Evolutionary conservation across 805 yeast species (phyloP).

Genomic region (Wickerhamiella occidentalis): DNA sequence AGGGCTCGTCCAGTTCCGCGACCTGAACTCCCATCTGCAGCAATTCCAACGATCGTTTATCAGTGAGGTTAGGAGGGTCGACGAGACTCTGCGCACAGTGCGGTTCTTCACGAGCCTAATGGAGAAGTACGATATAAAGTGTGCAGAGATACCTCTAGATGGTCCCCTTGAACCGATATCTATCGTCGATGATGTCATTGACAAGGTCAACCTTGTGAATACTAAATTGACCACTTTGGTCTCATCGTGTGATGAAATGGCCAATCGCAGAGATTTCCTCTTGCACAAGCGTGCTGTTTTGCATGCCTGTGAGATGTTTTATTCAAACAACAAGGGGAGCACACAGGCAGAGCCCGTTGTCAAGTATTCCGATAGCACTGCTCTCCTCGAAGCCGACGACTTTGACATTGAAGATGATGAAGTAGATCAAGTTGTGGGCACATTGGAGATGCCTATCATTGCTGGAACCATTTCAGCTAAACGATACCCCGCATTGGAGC

Average conservation of each 20-base stretch:
- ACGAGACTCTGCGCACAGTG: slow-evolving; percentile 44
- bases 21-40: slow-evolving; percentile 63
- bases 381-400: slow-evolving; percentile 28
- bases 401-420: slow-evolving; percentile 20
- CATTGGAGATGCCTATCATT: slow-evolving; percentile 37
- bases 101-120: slow-evolving; percentile 14
- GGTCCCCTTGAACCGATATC: slow-evolving; percentile 30
- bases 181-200: slow-evolving; percentile 51
- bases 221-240: slow-evolving; percentile 57
- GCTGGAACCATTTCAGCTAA: slow-evolving; percentile 73
- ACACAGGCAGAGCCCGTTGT: slow-evolving; percentile 10
- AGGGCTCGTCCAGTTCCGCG: slow-evolving; percentile 78
- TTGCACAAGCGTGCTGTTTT: slow-evolving; percentile 59
- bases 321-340: slow-evolving; percentile 18
- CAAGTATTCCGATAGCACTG: slow-evolving; percentile 21
- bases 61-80: slow-evolving; percentile 69
- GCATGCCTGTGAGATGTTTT: slow-evolving; percentile 35
- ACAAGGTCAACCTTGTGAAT: slow-evolving; percentile 54
- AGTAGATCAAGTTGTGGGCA: slow-evolving; percentile 5
- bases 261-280: slow-evolving; percentile 46
- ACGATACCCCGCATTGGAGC: slow-evolving; percentile 59
- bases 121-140: neutral
- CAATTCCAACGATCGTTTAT: slow-evolving; percentile 85
- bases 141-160: slow-evolving; percentile 24
- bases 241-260: slow-evolving; percentile 52